Base-by-base conservation (phyloP, 139 green algal genomes). In the Trebouxia sp. region DNA sequence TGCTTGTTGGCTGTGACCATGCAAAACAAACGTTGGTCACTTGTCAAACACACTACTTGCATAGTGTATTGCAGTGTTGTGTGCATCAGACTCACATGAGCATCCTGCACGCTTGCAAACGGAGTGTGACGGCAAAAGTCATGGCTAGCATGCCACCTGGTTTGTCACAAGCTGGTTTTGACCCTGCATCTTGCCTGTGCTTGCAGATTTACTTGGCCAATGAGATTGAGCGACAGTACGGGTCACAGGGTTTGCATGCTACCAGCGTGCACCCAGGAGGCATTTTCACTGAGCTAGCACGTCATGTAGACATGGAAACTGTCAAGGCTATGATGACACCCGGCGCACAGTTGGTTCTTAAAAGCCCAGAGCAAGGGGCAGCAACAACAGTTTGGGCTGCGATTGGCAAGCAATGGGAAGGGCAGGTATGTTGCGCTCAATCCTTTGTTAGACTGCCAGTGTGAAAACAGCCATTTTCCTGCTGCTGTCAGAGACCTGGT, bases 331-430 rank as follows among this genome's bases (percentile, higher is more conserved):
- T 80, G 50, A 28, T 55, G 30, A 56, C 32, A 10, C 50, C 51
- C 11, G 24, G 14, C 48, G 69, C 32, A 17, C 58, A 41, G 14
- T 53, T 67, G 28, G 39, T 43, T 32, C 79, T 83, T 41, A 83
- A 83, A 47, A 83, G 69, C 45, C 47, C 65, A 37, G 67, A 75
- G 69, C 80, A 84, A 38, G 80, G 80, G 24, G 80, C 80, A 74
- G 80, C 80, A 38, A 84, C 80, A 38, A 80, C 67, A 22, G 53
- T 84, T 0, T 84, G 67, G 67, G 80, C 80, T 26, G 80, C 80
- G 1, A 55, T 78, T 15, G 41, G 50, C 7, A 84, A 75, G 24
- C 45, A 84, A 24, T 84, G 80, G 80, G 80, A 84, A 32, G 67
- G 80, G 22, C 70, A 62, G n/a, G n/a, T n/a, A n/a, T n/a, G n/a